Percentiles rank a stretch among this genome's conserved stretches.
These are phyloP conservation scores for Lecanicillium sp. DNA, from an alignment of 2,329 filamentous ascomycete genomes.

Conservation along the genomic window DNA sequence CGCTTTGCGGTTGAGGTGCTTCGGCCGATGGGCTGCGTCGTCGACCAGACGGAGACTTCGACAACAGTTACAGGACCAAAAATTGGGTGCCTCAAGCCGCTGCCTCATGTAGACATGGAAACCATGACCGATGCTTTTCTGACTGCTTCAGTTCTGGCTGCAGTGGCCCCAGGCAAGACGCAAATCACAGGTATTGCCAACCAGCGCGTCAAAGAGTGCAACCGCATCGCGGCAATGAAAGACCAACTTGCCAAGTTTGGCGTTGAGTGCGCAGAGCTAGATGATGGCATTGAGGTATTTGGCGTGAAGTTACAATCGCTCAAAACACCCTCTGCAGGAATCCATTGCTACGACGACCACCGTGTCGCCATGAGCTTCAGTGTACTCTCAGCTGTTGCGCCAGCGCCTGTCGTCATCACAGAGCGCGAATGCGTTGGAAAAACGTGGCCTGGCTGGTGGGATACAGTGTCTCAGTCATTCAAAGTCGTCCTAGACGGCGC, in stretches of 20 bases:
- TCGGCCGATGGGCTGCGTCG: slow-evolving; percentile 85
- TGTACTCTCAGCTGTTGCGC: slow-evolving; percentile 68
- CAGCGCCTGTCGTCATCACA: slow-evolving; percentile 65
- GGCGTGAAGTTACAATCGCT: slow-evolving; percentile 43
- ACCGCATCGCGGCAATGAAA: slow-evolving; percentile 92
- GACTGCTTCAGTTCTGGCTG: slow-evolving; percentile 86
- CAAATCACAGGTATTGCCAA: slow-evolving; percentile 93
- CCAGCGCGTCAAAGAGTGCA: slow-evolving; percentile 96
- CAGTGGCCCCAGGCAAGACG: slow-evolving; percentile 76
- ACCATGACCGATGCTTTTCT: slow-evolving; percentile 99
- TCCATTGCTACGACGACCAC: slow-evolving; percentile 96
- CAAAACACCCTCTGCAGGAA: slow-evolving; percentile 50
- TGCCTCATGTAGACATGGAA: slow-evolving; percentile 91
- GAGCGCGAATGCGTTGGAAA: slow-evolving; percentile 94
- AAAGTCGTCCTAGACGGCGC: slow-evolving; percentile 63
- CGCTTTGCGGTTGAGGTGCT: slow-evolving; percentile 88
- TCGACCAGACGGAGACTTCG: slow-evolving; percentile 74
- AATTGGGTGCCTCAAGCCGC: slow-evolving; percentile 61
- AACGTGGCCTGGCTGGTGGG: slow-evolving; percentile 99
- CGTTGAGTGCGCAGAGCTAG: slow-evolving; percentile 75
- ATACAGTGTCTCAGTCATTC: slow-evolving; percentile 73
- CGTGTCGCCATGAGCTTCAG: slow-evolving; percentile 98
- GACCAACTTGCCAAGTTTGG: slow-evolving; percentile 92
- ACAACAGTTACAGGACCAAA: slow-evolving; percentile 91
- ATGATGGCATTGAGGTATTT: slow-evolving; percentile 80